These are phyloP conservation scores for Spongospora subterranea DNA, from an alignment of 208 protist species.

Conservation along the genomic window DNA sequence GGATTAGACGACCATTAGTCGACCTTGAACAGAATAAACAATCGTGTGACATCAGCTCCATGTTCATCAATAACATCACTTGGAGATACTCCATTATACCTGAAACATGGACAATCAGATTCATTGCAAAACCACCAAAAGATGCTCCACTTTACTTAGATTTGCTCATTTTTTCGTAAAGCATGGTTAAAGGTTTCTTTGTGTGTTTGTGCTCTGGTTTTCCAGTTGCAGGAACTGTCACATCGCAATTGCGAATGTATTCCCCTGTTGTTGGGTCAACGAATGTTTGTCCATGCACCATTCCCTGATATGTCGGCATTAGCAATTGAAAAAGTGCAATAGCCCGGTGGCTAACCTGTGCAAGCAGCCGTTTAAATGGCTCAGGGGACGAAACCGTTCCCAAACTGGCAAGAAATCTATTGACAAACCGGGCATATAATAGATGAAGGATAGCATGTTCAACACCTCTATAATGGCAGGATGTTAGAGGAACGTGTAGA, in stretches of 20 bases:
- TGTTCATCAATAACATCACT: neutral
- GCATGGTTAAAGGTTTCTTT: neutral
- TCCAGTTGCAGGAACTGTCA: neutral
- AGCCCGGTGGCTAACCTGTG: neutral
- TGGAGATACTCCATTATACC: constrained; percentile 25
- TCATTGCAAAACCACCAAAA: neutral
- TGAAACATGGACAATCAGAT: neutral
- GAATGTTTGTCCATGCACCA: constrained; percentile 32
- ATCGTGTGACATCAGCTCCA: constrained; percentile 46
- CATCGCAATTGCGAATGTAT: constrained; percentile 48
- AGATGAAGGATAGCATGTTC: constrained; percentile 41
- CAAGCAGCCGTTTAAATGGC: neutral
- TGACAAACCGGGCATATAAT: constrained; percentile 48
- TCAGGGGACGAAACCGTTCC: neutral
- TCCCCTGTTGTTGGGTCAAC: constrained; percentile 12
- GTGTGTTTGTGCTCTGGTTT: neutral
- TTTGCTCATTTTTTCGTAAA: constrained; percentile 49
- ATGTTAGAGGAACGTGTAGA: neutral
- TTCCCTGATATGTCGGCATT: no score
- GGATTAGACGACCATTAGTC: neutral
- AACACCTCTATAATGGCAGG: neutral
- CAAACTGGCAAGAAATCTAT: neutral
- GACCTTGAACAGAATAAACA: constrained; percentile 45
- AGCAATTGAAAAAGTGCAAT: neutral
- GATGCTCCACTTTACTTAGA: constrained; percentile 1